Base-by-base conservation (phyloP, 2,329 filamentous ascomycete species). In the Thermothelomyces thermophilus region DNA sequence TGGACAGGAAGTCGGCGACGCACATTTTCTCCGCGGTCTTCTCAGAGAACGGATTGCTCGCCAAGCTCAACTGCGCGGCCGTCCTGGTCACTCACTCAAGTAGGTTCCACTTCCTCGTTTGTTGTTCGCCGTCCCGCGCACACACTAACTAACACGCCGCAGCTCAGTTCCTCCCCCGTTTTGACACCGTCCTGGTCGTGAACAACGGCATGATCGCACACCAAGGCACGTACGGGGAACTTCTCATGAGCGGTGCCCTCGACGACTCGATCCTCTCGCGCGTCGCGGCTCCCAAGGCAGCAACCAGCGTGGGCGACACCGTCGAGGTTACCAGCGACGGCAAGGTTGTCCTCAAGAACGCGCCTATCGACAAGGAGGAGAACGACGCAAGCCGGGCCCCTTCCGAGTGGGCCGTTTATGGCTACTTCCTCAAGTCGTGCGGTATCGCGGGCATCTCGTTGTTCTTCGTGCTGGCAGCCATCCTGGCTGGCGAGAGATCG, bases 91-190 rank as follows among this genome's bases (percentile, higher is more conserved):
- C 48, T 1, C 48, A 51, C 24, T 41, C 48, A 6, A 51, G 48
- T 51, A 43, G 13, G 16, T 17, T 2, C 20, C 19, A 13, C n/a
- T 5, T 17, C 20, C 16, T 9, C 5, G 16, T 13, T 7, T 16
- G 20, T 11, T 8, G 2, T 33, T 11, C 14, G 14, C 3, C 13
- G 5, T 26, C 9, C 24, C 24, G 5, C 24, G 2, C 39, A n/a
- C 16, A 17, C n/a, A 22, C 41, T 35, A 16, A 22, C 41, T 35
- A 16, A 35, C 31, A 24, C 13, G 16, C 13, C 24, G 11, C 22
- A 51, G 48, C 48, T 3, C 48, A 51, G 42, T 43, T 51, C 37
- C 48, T 51, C 13, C 42, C 48, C 19, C 42, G 48, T 2, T 51
- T 51, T 28, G 33, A 51, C 20, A 46, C 31, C 8, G 42, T 51